phyloP scores from a whole-genome alignment of 2,329 filamentous ascomycete genomes.

The Verticillium zaregamsianum region DNA sequence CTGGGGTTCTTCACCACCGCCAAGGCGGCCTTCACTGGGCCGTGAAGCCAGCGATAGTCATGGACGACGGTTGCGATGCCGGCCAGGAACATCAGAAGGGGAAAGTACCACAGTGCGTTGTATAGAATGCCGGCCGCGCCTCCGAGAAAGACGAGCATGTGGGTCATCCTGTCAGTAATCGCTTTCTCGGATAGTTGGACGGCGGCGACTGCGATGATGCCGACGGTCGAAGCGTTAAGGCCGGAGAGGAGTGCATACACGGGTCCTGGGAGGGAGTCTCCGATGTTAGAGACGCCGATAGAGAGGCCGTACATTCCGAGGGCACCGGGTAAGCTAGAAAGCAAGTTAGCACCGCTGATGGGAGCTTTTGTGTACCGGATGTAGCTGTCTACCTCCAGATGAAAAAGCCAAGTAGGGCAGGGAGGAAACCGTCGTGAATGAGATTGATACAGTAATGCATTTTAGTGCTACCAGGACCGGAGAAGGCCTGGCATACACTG shows the following conservation, averaged over 20 bases:
- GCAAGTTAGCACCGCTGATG: background rate
- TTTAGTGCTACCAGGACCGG: constrained; percentile 66
- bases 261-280: constrained; percentile 51
- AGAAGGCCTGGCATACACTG: constrained; percentile 62
- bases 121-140: constrained; percentile 65
- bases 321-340: constrained; percentile 61
- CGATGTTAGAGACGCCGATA: constrained; percentile 59
- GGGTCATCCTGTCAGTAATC: constrained; percentile 59
- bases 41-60: constrained; percentile 49
- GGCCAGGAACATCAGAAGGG: constrained; percentile 53
- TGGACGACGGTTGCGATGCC: constrained; percentile 50
- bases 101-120: constrained; percentile 73
- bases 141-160: constrained; percentile 59
- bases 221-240: constrained; percentile 68
- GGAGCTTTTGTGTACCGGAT: background rate
- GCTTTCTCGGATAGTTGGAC: constrained; percentile 64
- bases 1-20: no score
- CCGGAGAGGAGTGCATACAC: constrained; percentile 69
- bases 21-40: constrained; percentile 3
- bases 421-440: constrained; percentile 54
- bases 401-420: constrained; percentile 55
- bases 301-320: constrained; percentile 66
- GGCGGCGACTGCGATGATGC: constrained; percentile 66
- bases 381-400: constrained; percentile 52
- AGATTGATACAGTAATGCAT: constrained; percentile 66